phyloP scores from a whole-genome alignment of 306 rosid species.

The Casuarina equisetifolia region DNA sequence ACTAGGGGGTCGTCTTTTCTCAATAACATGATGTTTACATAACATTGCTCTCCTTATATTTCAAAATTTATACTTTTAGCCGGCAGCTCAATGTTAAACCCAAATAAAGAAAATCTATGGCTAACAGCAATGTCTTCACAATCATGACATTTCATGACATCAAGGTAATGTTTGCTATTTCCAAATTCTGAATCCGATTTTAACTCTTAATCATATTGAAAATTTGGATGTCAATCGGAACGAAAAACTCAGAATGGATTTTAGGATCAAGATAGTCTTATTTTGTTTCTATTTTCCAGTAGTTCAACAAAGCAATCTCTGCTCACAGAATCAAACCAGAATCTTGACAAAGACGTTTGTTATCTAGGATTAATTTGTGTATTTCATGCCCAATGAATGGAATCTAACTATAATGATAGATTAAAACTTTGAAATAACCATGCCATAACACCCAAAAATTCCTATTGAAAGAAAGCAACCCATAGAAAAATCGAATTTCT shows the following conservation, averaged over 20 bases:
- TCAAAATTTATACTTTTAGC: not conserved
- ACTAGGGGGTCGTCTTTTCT: not conserved
- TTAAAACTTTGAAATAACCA: conserved; percentile 17
- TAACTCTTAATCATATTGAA: not conserved
- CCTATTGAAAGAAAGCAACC: not conserved
- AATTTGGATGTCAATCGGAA: not conserved
- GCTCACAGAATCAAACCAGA: not conserved
- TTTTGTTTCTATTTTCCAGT: not conserved
- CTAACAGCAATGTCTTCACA: no score
- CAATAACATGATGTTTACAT: not conserved
- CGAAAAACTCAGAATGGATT: not conserved
- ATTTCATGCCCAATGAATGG: not conserved
- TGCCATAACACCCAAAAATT: not conserved
- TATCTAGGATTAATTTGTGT: not conserved
- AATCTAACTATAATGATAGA: not conserved
- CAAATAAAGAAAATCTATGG: not conserved
- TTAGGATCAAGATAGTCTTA: not conserved
- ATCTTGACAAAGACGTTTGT: not conserved
- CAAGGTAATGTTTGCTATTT: no score
- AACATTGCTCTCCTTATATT: not conserved
- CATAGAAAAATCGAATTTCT: not conserved
- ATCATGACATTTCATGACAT: no score
- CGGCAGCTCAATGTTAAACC: not conserved
- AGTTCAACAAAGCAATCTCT: not conserved
- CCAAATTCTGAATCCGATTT: no score